These are phyloP conservation scores for Gamarada debralockiae DNA, from an alignment of 495 filamentous ascomycete species.

Conservation along the genomic window DNA sequence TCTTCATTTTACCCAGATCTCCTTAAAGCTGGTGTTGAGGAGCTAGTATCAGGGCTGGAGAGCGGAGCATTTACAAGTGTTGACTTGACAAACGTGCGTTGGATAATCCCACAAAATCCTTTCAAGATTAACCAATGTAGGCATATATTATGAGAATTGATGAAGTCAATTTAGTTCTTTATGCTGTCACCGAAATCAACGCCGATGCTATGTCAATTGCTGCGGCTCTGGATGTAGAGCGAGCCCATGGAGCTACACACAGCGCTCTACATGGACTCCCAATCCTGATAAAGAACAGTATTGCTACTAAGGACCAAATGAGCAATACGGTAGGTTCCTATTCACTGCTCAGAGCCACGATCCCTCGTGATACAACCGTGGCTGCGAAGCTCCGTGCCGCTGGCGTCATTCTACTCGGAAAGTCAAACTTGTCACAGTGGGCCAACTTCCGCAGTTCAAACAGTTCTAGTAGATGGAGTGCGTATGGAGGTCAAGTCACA, in stretches of 20 bases:
- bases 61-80: slow-evolving; percentile 48
- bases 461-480: slow-evolving; percentile 41
- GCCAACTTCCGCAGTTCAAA: slow-evolving; percentile 34
- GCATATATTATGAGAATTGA: slow-evolving; percentile 38
- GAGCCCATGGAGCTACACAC: slow-evolving; percentile 47
- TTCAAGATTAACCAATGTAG: slow-evolving; percentile 11
- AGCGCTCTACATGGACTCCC: slow-evolving; percentile 69
- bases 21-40: slow-evolving; percentile 47
- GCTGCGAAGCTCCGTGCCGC: slow-evolving; percentile 34
- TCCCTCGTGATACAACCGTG: slow-evolving; percentile 28
- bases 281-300: slow-evolving; percentile 64
- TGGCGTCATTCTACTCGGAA: slow-evolving; percentile 44
- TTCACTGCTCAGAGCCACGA: slow-evolving; percentile 30
- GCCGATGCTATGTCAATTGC: slow-evolving; percentile 52
- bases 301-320: slow-evolving; percentile 26
- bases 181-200: slow-evolving; percentile 41
- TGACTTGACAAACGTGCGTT: slow-evolving; percentile 46
- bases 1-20: slow-evolving; percentile 40
- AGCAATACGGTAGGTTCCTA: slow-evolving; percentile 43
- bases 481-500: slow-evolving; percentile 37
- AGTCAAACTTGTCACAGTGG: slow-evolving; percentile 44
- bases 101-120: background rate
- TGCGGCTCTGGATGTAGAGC: slow-evolving; percentile 52
- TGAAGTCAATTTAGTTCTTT: slow-evolving; percentile 37
- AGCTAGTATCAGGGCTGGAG: slow-evolving; percentile 46